Evolutionary conservation across 225 moss, liverwort and hornwort species (phyloP).

Genomic region (Pseudisothecium myosuroides): DNA sequence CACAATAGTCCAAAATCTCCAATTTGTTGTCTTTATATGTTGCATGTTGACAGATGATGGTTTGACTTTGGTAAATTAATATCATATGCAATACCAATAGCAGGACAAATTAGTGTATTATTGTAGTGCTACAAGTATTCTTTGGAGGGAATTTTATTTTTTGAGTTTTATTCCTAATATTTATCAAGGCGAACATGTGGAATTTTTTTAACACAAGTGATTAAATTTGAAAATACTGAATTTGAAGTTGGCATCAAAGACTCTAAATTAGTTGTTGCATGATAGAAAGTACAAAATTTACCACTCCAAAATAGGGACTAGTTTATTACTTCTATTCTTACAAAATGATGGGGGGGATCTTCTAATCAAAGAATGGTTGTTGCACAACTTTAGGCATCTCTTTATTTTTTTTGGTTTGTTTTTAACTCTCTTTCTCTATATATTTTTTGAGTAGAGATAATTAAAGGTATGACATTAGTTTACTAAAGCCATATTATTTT

Average conservation of each 20-base stretch:
- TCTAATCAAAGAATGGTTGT: fast-evolving
- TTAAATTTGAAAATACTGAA: not conserved
- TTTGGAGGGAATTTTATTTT: not conserved
- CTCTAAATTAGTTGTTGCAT: fast-evolving
- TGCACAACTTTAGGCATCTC: not conserved
- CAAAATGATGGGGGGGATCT: fast-evolving
- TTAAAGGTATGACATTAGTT: not conserved
- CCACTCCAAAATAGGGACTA: not conserved
- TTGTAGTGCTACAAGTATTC: not conserved
- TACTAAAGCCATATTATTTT: not conserved
- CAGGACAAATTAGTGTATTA: not conserved
- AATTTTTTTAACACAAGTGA: not conserved
- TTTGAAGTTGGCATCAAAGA: not conserved
- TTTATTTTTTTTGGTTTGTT: not conserved
- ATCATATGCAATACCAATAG: not conserved
- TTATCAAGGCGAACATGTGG: fast-evolving
- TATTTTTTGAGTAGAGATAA: not conserved
- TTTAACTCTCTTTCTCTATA: not conserved
- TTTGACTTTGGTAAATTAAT: not conserved
- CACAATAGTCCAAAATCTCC: not conserved
- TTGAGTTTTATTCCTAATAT: not conserved
- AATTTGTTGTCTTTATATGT: fast-evolving
- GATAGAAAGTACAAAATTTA: not conserved
- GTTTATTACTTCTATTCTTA: not conserved
- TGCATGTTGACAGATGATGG: not conserved